phyloP scores from a whole-genome alignment of 176 grass and related monocot species.

The Secale cereale region DNA sequence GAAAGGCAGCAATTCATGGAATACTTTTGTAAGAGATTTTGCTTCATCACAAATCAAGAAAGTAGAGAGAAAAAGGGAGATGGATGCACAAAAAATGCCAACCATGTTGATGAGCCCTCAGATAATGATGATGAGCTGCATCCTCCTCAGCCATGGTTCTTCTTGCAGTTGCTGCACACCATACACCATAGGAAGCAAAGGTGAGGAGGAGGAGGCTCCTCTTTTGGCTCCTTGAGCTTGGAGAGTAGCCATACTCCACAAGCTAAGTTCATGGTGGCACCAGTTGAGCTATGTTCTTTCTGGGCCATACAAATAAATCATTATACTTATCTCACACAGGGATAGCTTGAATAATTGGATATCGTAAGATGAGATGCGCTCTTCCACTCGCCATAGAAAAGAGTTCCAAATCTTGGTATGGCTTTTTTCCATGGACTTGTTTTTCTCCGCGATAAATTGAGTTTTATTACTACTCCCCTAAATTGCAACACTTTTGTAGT shows the following conservation, averaged over 20 bases:
- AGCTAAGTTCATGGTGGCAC: neutral
- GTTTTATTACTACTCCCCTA: no score
- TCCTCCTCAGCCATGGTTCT: neutral
- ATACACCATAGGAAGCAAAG: slow-evolving; percentile 28
- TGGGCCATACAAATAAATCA: no score
- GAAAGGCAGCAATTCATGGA: neutral
- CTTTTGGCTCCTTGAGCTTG: slow-evolving; percentile 9
- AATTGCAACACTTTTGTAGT: no score
- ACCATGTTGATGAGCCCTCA: slow-evolving; percentile 26
- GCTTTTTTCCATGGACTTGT: no score
- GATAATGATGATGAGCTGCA: neutral
- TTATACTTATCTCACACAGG: no score
- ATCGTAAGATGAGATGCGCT: no score
- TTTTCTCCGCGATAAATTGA: no score
- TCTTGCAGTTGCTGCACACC: slow-evolving; percentile 23
- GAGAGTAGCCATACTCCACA: neutral
- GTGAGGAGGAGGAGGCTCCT: slow-evolving; percentile 26
- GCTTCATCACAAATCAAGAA: neutral
- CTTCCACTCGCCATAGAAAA: no score
- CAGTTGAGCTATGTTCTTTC: no score
- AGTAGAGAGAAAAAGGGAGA: neutral
- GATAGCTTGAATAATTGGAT: no score
- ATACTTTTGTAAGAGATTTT: neutral
- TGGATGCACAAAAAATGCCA: neutral
- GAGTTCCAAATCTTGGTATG: no score